A percentile compares a stretch with the other conserved stretches of the same genome.
Conservation (phyloP, 805 yeast species). For the Candida boidinii region DNA sequence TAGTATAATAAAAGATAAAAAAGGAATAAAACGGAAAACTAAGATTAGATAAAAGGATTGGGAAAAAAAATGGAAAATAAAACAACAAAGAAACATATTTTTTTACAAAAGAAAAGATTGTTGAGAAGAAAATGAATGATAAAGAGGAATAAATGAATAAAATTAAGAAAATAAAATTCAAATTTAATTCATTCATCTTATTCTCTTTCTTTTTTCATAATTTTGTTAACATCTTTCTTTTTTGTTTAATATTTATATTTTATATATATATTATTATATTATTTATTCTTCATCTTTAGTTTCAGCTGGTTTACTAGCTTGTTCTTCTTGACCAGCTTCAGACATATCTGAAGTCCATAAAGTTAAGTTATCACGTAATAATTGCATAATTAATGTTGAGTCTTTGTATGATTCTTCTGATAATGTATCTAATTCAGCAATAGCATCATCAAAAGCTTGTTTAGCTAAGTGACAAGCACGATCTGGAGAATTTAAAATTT, state of each 20-base stretch:
- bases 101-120: conserved; percentile 15
- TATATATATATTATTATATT: conserved; percentile 1
- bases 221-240: neutral
- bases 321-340: conserved; percentile 62
- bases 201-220: neutral
- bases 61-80: conserved; percentile 10
- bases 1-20: conserved; percentile 1
- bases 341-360: conserved; percentile 96
- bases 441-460: conserved; percentile 98
- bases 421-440: conserved; percentile 95
- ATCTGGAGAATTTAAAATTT: conserved; percentile 96
- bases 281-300: conserved; percentile 20
- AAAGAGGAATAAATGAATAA: conserved; percentile 9
- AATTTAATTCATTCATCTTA: conserved; percentile 1
- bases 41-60: conserved; percentile 7
- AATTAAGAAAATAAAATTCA: conserved; percentile 10
- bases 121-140: conserved; percentile 9
- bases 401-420: conserved; percentile 98
- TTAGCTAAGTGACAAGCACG: conserved; percentile 98
- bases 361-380: conserved; percentile 95
- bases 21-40: conserved; percentile 2
- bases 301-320: conserved; percentile 26
- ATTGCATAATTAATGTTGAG: conserved; percentile 97
- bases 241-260: neutral
- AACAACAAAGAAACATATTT: conserved; percentile 12